Percentiles rank a stretch among this genome's conserved stretches.
Evolutionary conservation across 1,139 yeast genomes (phyloP).

Genomic region (Suhomyces wounanorum): DNA sequence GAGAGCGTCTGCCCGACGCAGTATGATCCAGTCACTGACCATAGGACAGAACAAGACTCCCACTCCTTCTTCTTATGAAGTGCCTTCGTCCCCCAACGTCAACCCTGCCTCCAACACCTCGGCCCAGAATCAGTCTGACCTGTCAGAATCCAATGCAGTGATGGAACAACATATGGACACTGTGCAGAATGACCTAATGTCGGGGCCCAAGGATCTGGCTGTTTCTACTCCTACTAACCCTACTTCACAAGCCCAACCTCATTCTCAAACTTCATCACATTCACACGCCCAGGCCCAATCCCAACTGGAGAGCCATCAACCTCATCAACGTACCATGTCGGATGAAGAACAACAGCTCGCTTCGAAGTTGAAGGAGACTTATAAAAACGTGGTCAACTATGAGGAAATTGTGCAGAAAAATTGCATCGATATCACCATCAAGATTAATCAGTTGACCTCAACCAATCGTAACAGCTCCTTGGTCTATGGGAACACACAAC

Average conservation of each 20-base stretch:
- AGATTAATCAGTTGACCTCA: conserved; percentile 49
- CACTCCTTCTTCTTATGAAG: conserved; percentile 45
- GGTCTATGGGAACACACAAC: conserved; percentile 23
- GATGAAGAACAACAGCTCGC: conserved; percentile 74
- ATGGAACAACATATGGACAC: conserved; percentile 13
- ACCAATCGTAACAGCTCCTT: conserved; percentile 17
- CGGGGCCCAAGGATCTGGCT: conserved; percentile 11
- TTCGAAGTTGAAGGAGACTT: conserved; percentile 70
- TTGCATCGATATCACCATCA: conserved; percentile 56
- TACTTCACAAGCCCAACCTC: conserved; percentile 10
- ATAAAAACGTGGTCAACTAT: conserved; percentile 64
- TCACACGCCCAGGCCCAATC: conserved; percentile 17
- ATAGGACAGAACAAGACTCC: conserved; percentile 35
- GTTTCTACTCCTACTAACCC: conserved; percentile 12
- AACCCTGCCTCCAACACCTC: conserved; percentile 30
- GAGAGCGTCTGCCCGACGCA: conserved; percentile 14
- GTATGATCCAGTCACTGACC: conserved; percentile 12
- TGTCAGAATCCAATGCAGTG: conserved; percentile 41
- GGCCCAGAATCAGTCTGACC: conserved; percentile 41
- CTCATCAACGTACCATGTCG: conserved; percentile 40
- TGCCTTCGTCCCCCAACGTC: conserved; percentile 44
- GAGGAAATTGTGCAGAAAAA: conserved; percentile 73
- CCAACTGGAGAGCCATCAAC: conserved; percentile 13
- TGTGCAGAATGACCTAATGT: conserved; percentile 1
- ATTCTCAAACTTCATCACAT: conserved; percentile 8